Evolutionary conservation across 768 basidiomycete species (phyloP).

Genomic region (Kwoniella sp.): DNA sequence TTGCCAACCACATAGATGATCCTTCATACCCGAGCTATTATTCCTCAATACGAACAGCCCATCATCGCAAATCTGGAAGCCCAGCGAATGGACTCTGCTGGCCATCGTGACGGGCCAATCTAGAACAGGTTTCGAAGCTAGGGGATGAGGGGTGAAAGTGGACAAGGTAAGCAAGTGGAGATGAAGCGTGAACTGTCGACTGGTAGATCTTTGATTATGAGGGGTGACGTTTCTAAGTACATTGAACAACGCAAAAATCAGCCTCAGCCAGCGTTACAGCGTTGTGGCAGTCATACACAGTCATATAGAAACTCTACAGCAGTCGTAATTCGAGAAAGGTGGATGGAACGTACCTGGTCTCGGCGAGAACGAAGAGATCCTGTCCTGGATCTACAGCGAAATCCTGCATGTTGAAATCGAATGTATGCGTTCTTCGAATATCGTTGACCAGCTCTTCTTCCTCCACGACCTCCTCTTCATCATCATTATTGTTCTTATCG

Average conservation of each 20-base stretch:
- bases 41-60: conserved; percentile 42
- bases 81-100: conserved; percentile 19
- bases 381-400: conserved; percentile 54
- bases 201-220: not conserved
- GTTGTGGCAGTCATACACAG: too few relatives aligned
- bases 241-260: not conserved
- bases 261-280: too few relatives aligned
- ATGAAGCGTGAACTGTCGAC: conserved; percentile 23
- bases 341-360: conserved; percentile 30
- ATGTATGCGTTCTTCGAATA: conserved; percentile 27
- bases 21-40: conserved; percentile 1
- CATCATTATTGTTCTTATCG: conserved; percentile 19
- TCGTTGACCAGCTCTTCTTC: conserved; percentile 30
- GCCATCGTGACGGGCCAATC: conserved; percentile 28
- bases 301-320: too few relatives aligned
- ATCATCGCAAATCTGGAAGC: conserved; percentile 50
- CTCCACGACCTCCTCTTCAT: conserved; percentile 20
- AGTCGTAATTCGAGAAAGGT: too few relatives aligned
- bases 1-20: conserved; percentile 48
- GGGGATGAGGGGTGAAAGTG: conserved; percentile 48
- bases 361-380: conserved; percentile 49
- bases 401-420: conserved; percentile 47
- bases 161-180: conserved; percentile 47
- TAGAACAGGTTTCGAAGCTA: conserved; percentile 29
- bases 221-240: not conserved